These are phyloP conservation scores for Magnolia kwangsiensis DNA, from an alignment of 164 flowering plant genomes.

Conservation along the genomic window DNA sequence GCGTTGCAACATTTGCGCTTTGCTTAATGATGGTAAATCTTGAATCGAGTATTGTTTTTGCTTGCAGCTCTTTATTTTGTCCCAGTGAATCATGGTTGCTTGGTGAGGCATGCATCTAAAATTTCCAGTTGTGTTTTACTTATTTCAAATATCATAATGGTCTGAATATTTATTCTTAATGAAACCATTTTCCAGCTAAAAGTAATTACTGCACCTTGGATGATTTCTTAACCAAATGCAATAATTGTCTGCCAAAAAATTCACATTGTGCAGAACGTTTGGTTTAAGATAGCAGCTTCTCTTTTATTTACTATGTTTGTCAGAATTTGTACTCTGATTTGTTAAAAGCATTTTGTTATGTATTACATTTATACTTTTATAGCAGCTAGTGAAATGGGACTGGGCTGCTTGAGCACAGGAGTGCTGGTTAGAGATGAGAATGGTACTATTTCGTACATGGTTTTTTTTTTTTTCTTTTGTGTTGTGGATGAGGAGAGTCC, in stretches of 20 bases:
- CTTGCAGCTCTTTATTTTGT: not conserved
- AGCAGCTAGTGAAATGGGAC: no score
- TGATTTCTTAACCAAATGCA: not conserved
- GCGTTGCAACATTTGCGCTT: constrained; percentile 90
- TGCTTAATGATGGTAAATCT: constrained; percentile 83
- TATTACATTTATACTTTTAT: no score
- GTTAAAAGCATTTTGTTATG: not conserved
- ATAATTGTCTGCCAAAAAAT: not conserved
- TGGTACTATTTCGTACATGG: no score
- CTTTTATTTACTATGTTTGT: not conserved
- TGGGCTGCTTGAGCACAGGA: no score
- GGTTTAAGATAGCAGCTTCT: not conserved
- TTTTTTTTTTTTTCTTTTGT: no score
- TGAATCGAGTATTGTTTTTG: not conserved
- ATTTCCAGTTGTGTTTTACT: not conserved
- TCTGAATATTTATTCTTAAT: not conserved
- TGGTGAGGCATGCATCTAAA: no score
- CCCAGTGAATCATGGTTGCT: no score
- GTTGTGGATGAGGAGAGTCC: no score
- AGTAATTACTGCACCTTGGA: not conserved
- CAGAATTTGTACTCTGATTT: not conserved
- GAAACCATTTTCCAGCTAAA: not conserved
- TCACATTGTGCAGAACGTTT: not conserved
- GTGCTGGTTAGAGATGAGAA: no score
- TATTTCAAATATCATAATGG: not conserved